Percentiles rank a stretch among this genome's conserved stretches.
Conservation (phyloP, 306 rosid species). For the Canavalia ensiformis region DNA sequence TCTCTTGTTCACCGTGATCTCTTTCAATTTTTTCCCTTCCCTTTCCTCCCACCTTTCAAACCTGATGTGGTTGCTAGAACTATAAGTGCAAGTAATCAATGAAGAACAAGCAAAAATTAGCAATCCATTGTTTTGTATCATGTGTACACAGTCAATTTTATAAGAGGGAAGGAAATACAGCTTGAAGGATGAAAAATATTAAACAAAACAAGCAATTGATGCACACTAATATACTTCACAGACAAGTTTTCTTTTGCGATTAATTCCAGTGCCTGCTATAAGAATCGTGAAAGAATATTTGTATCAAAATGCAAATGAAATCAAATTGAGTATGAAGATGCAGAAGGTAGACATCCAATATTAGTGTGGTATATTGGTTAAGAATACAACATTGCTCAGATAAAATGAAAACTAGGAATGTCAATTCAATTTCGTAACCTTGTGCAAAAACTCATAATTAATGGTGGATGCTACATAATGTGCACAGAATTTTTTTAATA, state of each 20-base stretch:
- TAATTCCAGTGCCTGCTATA: conserved; percentile 5
- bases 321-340: conserved; percentile 13
- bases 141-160: conserved; percentile 21
- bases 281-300: conserved; percentile 1
- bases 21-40: not conserved
- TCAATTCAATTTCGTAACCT: conserved; percentile 19
- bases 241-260: not conserved
- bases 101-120: conserved; percentile 1
- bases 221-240: not conserved
- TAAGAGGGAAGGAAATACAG: conserved; percentile 2
- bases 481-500: not conserved
- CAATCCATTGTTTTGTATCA: not conserved
- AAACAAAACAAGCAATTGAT: conserved; percentile 19
- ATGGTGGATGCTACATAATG: conserved; percentile 18
- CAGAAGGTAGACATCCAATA: not conserved
- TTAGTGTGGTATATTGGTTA: not conserved
- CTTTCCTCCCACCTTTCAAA: conserved; percentile 19
- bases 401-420: conserved; percentile 33
- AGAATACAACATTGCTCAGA: conserved; percentile 23
- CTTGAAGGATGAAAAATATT: not conserved
- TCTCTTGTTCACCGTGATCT: too few relatives aligned
- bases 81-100: too few relatives aligned
- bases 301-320: conserved; percentile 26
- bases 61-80: not conserved
- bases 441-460: conserved; percentile 27